A percentile compares a stretch with the other conserved stretches of the same genome.
Evolutionary conservation across 345 rosid species (phyloP).

Genomic region (Brassica carinata): DNA sequence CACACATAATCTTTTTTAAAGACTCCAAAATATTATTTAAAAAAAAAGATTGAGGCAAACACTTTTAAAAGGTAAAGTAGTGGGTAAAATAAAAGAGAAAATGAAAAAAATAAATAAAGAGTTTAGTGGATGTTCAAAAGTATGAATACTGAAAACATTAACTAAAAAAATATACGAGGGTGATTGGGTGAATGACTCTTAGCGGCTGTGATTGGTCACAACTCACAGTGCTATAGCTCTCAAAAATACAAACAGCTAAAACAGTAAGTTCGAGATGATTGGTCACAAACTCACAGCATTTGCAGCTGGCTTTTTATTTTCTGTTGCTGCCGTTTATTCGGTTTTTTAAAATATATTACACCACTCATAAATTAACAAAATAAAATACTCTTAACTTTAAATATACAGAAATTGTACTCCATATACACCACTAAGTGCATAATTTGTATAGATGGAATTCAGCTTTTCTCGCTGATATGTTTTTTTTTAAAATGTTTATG

Average conservation of each 20-base stretch:
- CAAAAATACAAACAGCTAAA: neutral
- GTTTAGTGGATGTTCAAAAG: conserved; percentile 23
- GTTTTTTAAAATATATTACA: too few relatives aligned
- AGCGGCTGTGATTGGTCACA: neutral
- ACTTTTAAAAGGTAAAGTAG: conserved; percentile 15
- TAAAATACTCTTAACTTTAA: neutral
- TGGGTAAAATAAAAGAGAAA: neutral
- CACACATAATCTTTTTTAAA: neutral
- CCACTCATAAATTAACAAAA: too few relatives aligned
- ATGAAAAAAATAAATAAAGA: neutral
- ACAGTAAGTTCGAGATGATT: neutral
- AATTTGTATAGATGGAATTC: too few relatives aligned
- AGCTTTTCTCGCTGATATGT: too few relatives aligned
- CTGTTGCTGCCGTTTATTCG: too few relatives aligned
- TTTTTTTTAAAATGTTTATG: too few relatives aligned
- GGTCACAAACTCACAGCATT: neutral
- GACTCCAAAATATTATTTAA: neutral
- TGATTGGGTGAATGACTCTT: neutral
- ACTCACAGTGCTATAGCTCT: neutral
- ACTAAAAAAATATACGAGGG: neutral
- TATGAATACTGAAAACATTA: neutral
- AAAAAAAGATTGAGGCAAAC: neutral
- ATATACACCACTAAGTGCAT: too few relatives aligned
- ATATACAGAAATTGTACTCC: too few relatives aligned
- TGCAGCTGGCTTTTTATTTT: neutral